Evolutionary conservation across 352 stramenopile genomes (phyloP).

Genomic region (Globisporangium cederbergense): DNA sequence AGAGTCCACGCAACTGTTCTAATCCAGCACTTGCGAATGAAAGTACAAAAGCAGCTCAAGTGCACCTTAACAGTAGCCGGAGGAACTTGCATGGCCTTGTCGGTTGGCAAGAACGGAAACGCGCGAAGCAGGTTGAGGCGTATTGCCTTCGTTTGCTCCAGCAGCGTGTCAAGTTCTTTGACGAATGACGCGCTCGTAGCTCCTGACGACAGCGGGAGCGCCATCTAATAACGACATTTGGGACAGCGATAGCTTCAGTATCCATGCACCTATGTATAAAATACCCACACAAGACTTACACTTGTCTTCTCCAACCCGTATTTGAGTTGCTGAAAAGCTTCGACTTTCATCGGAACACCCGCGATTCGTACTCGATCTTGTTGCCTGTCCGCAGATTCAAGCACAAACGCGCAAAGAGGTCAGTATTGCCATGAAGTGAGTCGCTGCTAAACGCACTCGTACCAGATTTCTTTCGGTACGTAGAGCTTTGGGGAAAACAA

Average conservation of each 20-base stretch:
- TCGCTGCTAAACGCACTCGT: background rate
- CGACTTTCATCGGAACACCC: conserved; percentile 54
- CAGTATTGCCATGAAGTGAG: background rate
- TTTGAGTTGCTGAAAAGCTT: conserved; percentile 65
- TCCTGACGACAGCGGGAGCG: conserved; percentile 45
- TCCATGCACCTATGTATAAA: background rate
- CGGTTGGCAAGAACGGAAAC: conserved; percentile 53
- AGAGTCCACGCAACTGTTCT: background rate
- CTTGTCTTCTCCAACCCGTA: conserved; percentile 66
- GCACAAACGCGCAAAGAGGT: background rate
- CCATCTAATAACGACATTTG: conserved; percentile 29
- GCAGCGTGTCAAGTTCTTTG: conserved; percentile 52
- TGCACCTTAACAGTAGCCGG: conserved; percentile 1
- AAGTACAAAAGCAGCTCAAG: background rate
- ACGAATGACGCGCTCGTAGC: conserved; percentile 42
- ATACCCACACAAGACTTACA: conserved; percentile 22
- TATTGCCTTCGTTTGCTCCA: conserved; percentile 44
- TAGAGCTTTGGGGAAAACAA: conserved; percentile 74
- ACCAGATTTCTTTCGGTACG: conserved; percentile 79
- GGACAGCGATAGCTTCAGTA: background rate
- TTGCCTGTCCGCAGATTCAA: conserved; percentile 25
- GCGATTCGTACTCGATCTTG: conserved; percentile 66
- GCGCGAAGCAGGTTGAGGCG: conserved; percentile 47
- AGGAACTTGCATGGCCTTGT: conserved; percentile 15
- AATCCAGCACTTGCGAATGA: background rate